Evolutionary conservation across 257 asterid genomes (phyloP), one percentile per base, ranked within the genome.

Genomic region (Ilex asprella): DNA sequence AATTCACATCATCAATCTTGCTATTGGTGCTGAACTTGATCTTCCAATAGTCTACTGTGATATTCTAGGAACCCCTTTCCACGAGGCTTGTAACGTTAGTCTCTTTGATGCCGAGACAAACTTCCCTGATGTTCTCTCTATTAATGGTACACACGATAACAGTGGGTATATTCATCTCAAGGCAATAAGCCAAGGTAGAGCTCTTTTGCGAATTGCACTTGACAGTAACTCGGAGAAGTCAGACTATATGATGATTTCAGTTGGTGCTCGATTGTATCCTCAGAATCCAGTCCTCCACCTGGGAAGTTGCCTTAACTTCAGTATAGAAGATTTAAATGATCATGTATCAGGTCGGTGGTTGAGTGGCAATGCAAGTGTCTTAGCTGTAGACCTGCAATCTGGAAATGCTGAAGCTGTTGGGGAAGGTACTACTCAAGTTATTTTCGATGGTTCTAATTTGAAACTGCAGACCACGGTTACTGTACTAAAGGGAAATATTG

Each of bases 331-430:
- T 66, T 63, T 76, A 46, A 44, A 70, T 16, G 91, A 73, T 65
- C 75, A 84, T 64, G 61, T 72, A 56, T 63, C 78, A 2, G 97
- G 95, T 29, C 77, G 73, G 68, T 90, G 95, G 97, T 79, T 72
- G 67, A 90, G 95, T 79, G 71, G 78, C 69, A 85, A 90, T 52
- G 74, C 67, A 58, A 87, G 89, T 59, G 57, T 87, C 21, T 60
- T 90, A 29, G 65, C 62, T 56, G 75, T 90, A 29, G 83, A 87
- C 65, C 72, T 46, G 43, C 70, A 64, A 14, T 81, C 96, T 67
- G 97, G 97, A 63, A 76, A 77, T 74, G 93, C 96, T 63, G 82
- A 85, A 78, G 95, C 97, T 9, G 52, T 72, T 10, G 79, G 79
- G 67, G 94, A 82, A 77, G 97, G 97, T 60, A 71, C 78, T 16